A percentile compares a stretch with the other conserved stretches of the same genome.
phyloP scores from a whole-genome alignment of 164 flowering plant species.

The Tetrastigma voinierianum region DNA sequence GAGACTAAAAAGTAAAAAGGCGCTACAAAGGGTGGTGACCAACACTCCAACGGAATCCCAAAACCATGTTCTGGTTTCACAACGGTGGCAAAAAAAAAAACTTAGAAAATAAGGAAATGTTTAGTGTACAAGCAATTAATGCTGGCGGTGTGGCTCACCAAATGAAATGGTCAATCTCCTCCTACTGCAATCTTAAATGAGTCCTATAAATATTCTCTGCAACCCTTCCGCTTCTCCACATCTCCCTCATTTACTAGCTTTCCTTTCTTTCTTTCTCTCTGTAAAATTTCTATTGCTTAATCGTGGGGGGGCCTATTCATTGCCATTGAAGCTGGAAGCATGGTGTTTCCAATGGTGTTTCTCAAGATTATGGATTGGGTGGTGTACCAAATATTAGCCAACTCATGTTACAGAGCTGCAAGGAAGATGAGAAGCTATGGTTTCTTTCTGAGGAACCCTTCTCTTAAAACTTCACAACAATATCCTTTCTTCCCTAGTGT shows the following conservation, averaged over 20 bases:
- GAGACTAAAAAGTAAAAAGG: background rate
- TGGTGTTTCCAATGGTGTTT: conserved; percentile 49
- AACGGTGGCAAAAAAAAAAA: background rate
- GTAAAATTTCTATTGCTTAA: background rate
- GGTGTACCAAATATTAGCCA: conserved; percentile 51
- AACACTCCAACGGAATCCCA: conserved; percentile 19
- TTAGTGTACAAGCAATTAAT: conserved; percentile 38
- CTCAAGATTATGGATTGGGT: conserved; percentile 56
- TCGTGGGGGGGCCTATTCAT: background rate
- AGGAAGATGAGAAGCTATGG: conserved; percentile 49
- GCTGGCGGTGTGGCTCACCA: conserved; percentile 46
- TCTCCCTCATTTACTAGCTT: background rate
- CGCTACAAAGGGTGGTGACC: conserved; percentile 24
- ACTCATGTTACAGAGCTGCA: conserved; percentile 50
- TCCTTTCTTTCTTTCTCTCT: conserved; percentile 13
- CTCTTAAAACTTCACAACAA: conserved; percentile 20
- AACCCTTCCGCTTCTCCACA: conserved; percentile 8
- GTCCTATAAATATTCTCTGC: conserved; percentile 32
- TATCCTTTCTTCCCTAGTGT: conserved; percentile 34
- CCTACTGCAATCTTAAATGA: conserved; percentile 3
- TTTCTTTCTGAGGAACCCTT: conserved; percentile 25
- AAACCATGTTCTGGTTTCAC: background rate
- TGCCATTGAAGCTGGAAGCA: background rate
- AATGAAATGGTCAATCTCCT: conserved; percentile 34
- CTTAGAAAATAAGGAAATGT: background rate